phyloP scores from a whole-genome alignment of 2,329 filamentous ascomycete species.

The Aspergillus sp. region DNA sequence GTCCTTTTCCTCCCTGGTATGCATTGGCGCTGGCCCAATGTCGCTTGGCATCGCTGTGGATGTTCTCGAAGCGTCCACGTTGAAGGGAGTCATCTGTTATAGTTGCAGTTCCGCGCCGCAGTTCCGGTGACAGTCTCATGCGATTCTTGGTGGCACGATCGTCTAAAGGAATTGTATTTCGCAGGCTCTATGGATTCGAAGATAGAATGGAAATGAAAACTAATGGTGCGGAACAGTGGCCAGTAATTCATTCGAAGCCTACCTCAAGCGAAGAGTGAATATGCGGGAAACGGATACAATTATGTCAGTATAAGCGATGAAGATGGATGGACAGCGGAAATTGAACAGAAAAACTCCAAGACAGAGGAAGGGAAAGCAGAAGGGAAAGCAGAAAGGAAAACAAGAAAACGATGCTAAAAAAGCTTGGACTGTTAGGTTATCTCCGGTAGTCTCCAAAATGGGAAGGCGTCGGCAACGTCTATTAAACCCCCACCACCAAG shows the following conservation, averaged over 20 bases:
- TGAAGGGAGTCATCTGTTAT: conserved; percentile 4
- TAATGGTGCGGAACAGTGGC: too few species aligned
- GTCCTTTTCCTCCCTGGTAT: neutral
- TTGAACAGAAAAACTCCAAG: neutral
- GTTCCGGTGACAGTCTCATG: neutral
- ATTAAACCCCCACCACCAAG: neutral
- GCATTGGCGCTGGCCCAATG: neutral
- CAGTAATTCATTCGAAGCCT: too few species aligned
- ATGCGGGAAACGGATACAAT: too few species aligned
- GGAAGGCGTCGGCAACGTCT: neutral
- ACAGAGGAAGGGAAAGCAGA: neutral
- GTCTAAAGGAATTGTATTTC: neutral
- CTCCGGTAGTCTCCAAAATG: neutral
- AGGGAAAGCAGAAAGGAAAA: neutral
- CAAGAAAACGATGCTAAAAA: neutral
- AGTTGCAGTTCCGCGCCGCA: neutral
- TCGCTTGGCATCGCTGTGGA: neutral
- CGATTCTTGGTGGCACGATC: too few species aligned
- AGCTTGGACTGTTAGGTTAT: neutral
- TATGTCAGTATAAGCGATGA: too few species aligned
- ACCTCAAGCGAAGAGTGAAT: too few species aligned
- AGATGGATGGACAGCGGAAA: neutral
- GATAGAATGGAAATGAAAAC: too few species aligned
- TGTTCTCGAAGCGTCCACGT: neutral
- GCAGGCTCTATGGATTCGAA: too few species aligned